phyloP scores from a whole-genome alignment of 2,329 filamentous ascomycete species.

The Parastagonospora avenae region DNA sequence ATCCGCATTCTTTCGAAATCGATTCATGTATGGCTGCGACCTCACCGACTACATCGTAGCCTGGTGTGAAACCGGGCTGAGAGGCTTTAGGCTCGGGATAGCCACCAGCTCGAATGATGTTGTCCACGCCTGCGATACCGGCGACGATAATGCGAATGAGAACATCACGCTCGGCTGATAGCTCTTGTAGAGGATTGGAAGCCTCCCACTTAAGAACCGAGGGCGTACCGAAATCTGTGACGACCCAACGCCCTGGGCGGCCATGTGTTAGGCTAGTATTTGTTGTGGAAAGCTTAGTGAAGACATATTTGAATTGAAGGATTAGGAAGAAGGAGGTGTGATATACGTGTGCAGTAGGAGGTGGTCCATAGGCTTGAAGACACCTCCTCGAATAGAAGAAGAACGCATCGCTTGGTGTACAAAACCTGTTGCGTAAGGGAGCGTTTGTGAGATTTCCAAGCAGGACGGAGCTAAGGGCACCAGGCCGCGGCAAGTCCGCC shows the following conservation, averaged over 20 bases:
- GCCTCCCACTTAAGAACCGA: slow-evolving; percentile 11
- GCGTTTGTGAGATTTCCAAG: too few relatives aligned
- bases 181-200: slow-evolving; percentile 1
- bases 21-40: slow-evolving; percentile 4
- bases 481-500: too few relatives aligned
- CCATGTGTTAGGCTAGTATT: slow-evolving; percentile 9
- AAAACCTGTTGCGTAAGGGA: too few relatives aligned
- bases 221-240: slow-evolving; percentile 8
- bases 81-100: slow-evolving; percentile 5
- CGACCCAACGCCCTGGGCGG: slow-evolving; percentile 9
- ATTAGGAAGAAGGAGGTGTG: background rate
- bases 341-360: too few relatives aligned
- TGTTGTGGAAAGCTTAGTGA: background rate
- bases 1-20: background rate
- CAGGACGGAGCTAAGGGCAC: too few relatives aligned
- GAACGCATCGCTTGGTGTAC: too few relatives aligned
- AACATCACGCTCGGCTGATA: slow-evolving; percentile 4
- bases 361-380: too few relatives aligned
- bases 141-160: slow-evolving; percentile 11
- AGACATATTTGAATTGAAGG: background rate
- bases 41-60: slow-evolving; percentile 14
- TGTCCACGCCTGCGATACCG: slow-evolving; percentile 15
- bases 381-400: too few relatives aligned
- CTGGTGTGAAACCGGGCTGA: slow-evolving; percentile 11
- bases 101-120: slow-evolving; percentile 13